A percentile compares a stretch with the other conserved stretches of the same genome.
These are phyloP conservation scores for Phragmites australis DNA, from an alignment of 176 grass and related monocot species.

Conservation along the genomic window DNA sequence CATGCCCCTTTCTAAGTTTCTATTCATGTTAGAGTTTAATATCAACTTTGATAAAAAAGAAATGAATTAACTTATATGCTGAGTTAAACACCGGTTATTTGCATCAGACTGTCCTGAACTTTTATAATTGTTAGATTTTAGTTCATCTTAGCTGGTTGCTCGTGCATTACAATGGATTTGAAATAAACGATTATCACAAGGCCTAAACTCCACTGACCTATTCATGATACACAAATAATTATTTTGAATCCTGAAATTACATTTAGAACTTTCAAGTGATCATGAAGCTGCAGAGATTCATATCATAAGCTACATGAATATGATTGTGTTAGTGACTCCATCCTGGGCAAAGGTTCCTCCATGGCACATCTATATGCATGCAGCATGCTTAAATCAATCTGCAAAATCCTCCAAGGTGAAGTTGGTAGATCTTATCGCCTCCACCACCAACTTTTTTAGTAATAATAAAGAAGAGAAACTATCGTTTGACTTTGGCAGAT, in stretches of 20 bases:
- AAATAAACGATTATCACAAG: not conserved
- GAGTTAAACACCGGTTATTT: not conserved
- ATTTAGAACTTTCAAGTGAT: not conserved
- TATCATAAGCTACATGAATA: not conserved
- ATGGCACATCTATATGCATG: not conserved
- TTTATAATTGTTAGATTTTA: not conserved
- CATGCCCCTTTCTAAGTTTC: not conserved
- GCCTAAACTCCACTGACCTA: not conserved
- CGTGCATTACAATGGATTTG: not conserved
- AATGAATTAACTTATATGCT: slow-evolving; percentile 1
- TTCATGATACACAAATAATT: not conserved
- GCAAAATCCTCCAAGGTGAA: not conserved
- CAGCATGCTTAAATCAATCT: not conserved
- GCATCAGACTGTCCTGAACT: not conserved
- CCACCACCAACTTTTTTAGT: not conserved
- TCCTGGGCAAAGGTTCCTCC: not conserved
- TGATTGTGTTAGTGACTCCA: not conserved
- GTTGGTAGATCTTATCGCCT: not conserved
- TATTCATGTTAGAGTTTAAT: slow-evolving; percentile 14
- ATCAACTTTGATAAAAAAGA: not conserved
- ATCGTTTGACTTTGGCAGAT: slow-evolving; percentile 10
- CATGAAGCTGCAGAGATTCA: not conserved
- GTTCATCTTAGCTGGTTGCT: not conserved
- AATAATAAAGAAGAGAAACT: not conserved
- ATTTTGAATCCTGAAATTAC: too few species aligned